Evolutionary conservation across 164 flowering plant genomes (phyloP), one percentile per base, ranked within the genome.

Genomic region (Sextonia rubra): DNA sequence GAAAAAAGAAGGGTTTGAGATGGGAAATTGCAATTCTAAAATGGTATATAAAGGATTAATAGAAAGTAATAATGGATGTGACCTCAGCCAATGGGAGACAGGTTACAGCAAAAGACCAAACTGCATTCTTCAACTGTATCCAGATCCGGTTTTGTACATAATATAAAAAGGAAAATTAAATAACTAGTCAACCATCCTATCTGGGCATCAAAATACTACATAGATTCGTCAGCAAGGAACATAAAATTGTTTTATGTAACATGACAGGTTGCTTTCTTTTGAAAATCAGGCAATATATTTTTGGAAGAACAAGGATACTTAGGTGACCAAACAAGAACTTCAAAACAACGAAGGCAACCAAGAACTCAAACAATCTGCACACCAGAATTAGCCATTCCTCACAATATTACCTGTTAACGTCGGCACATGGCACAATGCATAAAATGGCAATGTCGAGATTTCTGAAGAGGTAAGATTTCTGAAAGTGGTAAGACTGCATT

Each of bases 401-500:
- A 70, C 49, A 47, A 75, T 49, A 66, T 78, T 85, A 83, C 88
- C 88, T 85, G 85, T 61, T 66, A 67, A 72, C 72, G 65, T 67
- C 44, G 55, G 69, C 47, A 69, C 76, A 78, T 77, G 64, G 71
- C 58, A 68, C 67, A 20, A 76, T 29, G 71, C 23, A n/a, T 49
- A 76, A 52, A 60, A 68, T 76, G 49, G 64, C 23, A 64, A 44
- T 66, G 80, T 64, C 74, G 77, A 76, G 60, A 78, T 69, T 83
- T 71, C 75, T 66, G 63, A 49, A 66, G 66, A 27, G 44, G 70
- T 68, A 74, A 65, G 70, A 69, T n/a, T n/a, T n/a, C n/a, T n/a
- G n/a, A n/a, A n/a, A 66, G 66, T 37, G 44, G 70, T 68, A 74
- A 65, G 70, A 69, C 15, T 55, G 56, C 27, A 69, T 74, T 15